Evolutionary conservation across 2,329 filamentous ascomycete species (phyloP).

Genomic region (Chlorencoelia australis): DNA sequence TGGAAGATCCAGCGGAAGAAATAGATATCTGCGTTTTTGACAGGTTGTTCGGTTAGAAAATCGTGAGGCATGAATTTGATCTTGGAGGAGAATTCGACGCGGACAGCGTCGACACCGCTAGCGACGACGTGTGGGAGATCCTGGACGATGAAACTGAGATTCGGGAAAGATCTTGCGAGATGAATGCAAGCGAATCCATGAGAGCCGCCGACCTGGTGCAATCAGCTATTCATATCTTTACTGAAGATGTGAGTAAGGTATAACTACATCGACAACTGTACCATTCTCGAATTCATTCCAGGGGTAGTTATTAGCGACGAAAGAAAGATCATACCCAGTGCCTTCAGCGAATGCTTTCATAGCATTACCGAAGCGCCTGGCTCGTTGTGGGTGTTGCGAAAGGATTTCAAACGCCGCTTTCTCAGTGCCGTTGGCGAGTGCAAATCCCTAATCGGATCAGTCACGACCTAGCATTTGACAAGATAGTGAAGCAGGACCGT

Average conservation of each 20-base stretch:
- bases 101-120: constrained; percentile 7
- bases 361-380: constrained; percentile 5
- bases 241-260: too few relatives aligned
- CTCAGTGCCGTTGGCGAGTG: constrained; percentile 4
- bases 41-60: constrained; percentile 29
- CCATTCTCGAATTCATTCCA: constrained; percentile 5
- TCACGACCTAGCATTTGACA: neutral
- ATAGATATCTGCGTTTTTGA: constrained; percentile 31
- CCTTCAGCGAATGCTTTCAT: constrained; percentile 8
- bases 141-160: constrained; percentile 21
- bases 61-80: constrained; percentile 31
- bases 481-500: neutral
- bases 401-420: constrained; percentile 5
- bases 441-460: constrained; percentile 5
- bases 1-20: constrained; percentile 38
- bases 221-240: too few relatives aligned
- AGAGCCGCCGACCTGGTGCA: constrained; percentile 22
- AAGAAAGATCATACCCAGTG: constrained; percentile 2
- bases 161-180: constrained; percentile 15
- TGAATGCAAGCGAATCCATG: constrained; percentile 17
- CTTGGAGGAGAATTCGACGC: constrained; percentile 9
- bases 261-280: constrained; percentile 9
- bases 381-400: constrained; percentile 1
- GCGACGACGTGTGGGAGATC: constrained; percentile 29
- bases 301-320: constrained; percentile 8